These are phyloP conservation scores for Paspalum notatum DNA, from an alignment of 176 grass and related monocot genomes.

Conservation along the genomic window DNA sequence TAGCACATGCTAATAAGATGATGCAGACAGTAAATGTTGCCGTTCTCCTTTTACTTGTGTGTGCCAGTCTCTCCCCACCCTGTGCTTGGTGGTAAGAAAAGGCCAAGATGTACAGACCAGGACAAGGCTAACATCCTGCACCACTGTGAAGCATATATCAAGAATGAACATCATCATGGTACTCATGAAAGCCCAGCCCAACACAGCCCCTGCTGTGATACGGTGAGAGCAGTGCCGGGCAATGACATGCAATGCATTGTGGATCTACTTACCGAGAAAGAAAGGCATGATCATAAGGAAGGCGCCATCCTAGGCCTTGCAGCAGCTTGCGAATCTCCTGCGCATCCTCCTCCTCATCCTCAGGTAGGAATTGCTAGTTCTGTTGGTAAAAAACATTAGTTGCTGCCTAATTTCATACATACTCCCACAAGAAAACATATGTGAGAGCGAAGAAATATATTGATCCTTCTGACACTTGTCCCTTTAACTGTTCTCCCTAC, in stretches of 20 bases:
- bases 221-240: not conserved
- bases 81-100: too few relatives aligned
- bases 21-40: too few relatives aligned
- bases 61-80: not conserved
- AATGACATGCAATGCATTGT: not conserved
- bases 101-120: rapidly evolving
- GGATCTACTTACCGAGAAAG: not conserved
- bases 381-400: not conserved
- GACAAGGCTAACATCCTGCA: not conserved
- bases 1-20: not conserved
- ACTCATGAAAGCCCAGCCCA: too few relatives aligned
- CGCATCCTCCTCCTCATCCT: not conserved
- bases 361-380: not conserved
- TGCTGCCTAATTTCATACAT: not conserved
- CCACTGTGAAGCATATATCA: not conserved
- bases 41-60: not conserved
- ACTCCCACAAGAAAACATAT: too few relatives aligned
- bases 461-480: not conserved
- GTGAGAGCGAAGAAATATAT: not conserved
- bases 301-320: not conserved
- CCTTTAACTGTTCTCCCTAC: not conserved
- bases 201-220: not conserved
- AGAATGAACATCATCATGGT: not conserved
- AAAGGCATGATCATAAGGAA: not conserved
- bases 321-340: not conserved